These are phyloP conservation scores for Neoascochyta sp. DNA, from an alignment of 2,329 filamentous ascomycete species.

Conservation along the genomic window DNA sequence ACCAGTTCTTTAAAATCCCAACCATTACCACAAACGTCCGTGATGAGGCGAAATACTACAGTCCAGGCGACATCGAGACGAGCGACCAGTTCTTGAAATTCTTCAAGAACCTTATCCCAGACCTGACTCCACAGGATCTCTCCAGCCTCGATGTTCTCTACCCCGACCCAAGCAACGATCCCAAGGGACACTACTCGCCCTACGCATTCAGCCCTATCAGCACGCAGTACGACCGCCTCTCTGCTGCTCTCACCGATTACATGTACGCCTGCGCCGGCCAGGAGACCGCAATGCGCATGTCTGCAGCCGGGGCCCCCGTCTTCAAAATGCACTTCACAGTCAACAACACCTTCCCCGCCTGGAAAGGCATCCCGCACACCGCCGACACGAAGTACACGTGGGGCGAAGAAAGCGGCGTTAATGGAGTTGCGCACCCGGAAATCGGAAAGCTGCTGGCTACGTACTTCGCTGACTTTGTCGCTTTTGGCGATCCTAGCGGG, in stretches of 20 bases:
- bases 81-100: conserved; percentile 34
- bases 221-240: conserved; percentile 44
- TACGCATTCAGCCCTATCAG: conserved; percentile 44
- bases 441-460: conserved; percentile 40
- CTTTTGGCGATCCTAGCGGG: conserved; percentile 39
- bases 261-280: conserved; percentile 46
- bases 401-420: conserved; percentile 50
- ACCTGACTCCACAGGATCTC: conserved; percentile 14
- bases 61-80: conserved; percentile 25
- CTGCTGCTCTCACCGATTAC: conserved; percentile 44
- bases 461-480: conserved; percentile 43
- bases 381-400: conserved; percentile 42
- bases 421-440: conserved; percentile 35
- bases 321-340: conserved; percentile 19
- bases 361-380: conserved; percentile 23
- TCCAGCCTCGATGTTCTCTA: conserved; percentile 15
- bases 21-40: conserved; percentile 32
- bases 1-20: conserved; percentile 24
- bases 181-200: conserved; percentile 16
- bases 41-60: conserved; percentile 28
- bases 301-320: conserved; percentile 29
- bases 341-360: conserved; percentile 20
- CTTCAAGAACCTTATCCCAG: conserved; percentile 20
- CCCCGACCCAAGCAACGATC: conserved; percentile 22
- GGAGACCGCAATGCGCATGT: conserved; percentile 44